Evolutionary conservation across 441 rosid species (phyloP).

Genomic region (Croton setiger): DNA sequence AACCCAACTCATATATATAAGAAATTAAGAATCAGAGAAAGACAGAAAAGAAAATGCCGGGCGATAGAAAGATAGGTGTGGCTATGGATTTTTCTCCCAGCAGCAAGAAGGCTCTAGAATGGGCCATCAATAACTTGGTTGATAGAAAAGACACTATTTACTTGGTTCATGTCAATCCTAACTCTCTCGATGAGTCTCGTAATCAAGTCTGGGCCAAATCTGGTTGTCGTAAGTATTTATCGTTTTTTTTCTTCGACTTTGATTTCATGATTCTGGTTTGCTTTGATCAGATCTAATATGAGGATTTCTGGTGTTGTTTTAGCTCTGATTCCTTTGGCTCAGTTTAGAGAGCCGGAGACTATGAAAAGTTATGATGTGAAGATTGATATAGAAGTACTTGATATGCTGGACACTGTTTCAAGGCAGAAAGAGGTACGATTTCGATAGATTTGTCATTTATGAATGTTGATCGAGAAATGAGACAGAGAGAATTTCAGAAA

Average conservation of each 20-base stretch:
- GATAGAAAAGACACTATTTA: constrained; percentile 65
- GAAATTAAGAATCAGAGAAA: neutral
- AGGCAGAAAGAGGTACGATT: constrained; percentile 70
- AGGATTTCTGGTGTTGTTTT: neutral
- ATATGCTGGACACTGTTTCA: constrained; percentile 71
- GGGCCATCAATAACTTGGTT: constrained; percentile 78
- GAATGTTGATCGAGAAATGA: no score
- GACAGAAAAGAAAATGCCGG: constrained; percentile 37
- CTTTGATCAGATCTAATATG: constrained; percentile 10
- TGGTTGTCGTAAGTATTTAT: constrained; percentile 65
- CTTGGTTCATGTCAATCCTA: constrained; percentile 58
- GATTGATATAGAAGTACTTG: constrained; percentile 59
- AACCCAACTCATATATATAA: neutral
- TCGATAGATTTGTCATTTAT: no score
- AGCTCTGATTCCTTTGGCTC: constrained; percentile 81
- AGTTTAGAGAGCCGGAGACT: constrained; percentile 72
- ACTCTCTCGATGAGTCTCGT: constrained; percentile 41
- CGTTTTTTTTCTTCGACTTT: neutral
- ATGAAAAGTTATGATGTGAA: constrained; percentile 56
- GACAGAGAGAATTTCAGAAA: no score
- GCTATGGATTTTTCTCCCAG: constrained; percentile 89
- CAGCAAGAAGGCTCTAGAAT: constrained; percentile 83
- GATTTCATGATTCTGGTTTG: neutral
- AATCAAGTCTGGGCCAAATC: constrained; percentile 50
- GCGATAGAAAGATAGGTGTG: constrained; percentile 67